Evolutionary conservation across 345 rosid genomes (phyloP).

Genomic region (Eucalyptus pauciflora): DNA sequence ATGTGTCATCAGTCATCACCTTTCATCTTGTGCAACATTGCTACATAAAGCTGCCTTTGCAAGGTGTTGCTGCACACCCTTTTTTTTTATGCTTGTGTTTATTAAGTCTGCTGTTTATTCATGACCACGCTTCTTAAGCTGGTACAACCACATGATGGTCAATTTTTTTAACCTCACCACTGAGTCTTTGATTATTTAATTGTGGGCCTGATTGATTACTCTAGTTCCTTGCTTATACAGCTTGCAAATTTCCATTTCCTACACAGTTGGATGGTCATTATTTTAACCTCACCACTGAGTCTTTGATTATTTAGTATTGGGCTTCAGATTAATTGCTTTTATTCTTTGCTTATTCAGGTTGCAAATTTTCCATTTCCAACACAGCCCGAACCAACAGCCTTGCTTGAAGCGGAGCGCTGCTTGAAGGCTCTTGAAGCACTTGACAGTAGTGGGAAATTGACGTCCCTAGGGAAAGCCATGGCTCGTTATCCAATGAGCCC

Average conservation of each 20-base stretch:
- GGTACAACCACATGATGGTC: not conserved
- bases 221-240: constrained; percentile 11
- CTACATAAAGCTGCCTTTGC: not conserved
- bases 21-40: not conserved
- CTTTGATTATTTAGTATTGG: not conserved
- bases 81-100: not conserved
- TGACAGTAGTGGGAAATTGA: constrained; percentile 46
- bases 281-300: not conserved
- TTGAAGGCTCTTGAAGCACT: constrained; percentile 76
- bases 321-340: not conserved
- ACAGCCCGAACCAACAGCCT: constrained; percentile 51
- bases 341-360: constrained; percentile 32
- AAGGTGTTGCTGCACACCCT: not conserved
- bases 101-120: not conserved
- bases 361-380: constrained; percentile 92
- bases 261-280: constrained; percentile 39
- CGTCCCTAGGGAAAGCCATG: constrained; percentile 78
- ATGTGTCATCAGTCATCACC: not conserved
- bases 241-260: constrained; percentile 84
- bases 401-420: constrained; percentile 62
- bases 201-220: not conserved
- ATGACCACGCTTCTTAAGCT: not conserved
- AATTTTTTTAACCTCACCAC: not conserved
- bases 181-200: not conserved
- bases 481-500: constrained; percentile 86